Conservation (phyloP, 1,139 yeast species). For the Hyphopichia burtonii region DNA sequence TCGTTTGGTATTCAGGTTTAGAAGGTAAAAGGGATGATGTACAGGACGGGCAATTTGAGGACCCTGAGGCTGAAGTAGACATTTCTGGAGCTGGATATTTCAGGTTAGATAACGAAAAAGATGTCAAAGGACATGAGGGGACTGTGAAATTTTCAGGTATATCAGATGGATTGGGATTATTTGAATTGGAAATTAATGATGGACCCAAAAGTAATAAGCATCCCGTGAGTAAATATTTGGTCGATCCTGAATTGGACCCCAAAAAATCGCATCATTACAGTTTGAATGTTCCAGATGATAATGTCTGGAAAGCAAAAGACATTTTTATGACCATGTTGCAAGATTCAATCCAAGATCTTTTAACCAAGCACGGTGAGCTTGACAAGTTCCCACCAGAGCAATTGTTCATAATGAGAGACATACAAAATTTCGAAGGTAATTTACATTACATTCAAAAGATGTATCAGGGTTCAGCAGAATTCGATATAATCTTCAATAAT, state of each 20-base stretch:
- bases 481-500: constrained; percentile 62
- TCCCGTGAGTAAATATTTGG: constrained; percentile 27
- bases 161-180: constrained; percentile 55
- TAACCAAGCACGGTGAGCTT: constrained; percentile 32
- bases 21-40: constrained; percentile 43
- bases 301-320: constrained; percentile 80
- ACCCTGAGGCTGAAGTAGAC: constrained; percentile 17
- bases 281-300: constrained; percentile 67
- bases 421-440: constrained; percentile 67
- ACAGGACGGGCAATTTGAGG: not conserved
- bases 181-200: constrained; percentile 50
- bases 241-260: constrained; percentile 49
- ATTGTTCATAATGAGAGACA: constrained; percentile 56
- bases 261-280: constrained; percentile 63
- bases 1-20: constrained; percentile 76
- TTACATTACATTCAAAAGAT: constrained; percentile 76
- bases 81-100: constrained; percentile 30
- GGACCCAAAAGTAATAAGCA: constrained; percentile 46
- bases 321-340: constrained; percentile 68
- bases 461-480: constrained; percentile 74
- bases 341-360: constrained; percentile 58
- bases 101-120: constrained; percentile 27
- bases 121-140: constrained; percentile 30
- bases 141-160: constrained; percentile 49
- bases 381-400: constrained; percentile 46